phyloP scores from a whole-genome alignment of 208 protist genomes.

The Strigomonas oncopelti region DNA sequence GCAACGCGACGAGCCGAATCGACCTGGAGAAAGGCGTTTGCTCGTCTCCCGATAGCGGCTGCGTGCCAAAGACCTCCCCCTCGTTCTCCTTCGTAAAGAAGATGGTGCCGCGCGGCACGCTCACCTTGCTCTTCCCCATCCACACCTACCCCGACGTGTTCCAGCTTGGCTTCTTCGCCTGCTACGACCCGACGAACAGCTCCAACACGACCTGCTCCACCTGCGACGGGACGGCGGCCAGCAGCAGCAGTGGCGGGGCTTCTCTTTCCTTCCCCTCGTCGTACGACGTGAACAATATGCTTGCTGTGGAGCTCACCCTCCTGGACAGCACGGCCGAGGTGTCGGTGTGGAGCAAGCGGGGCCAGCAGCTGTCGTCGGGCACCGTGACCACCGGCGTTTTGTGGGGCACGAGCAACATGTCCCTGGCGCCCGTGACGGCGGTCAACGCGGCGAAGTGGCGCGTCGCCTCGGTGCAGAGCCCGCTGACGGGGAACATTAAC shows the following conservation, averaged over 20 bases:
- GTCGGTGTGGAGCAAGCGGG: conserved; percentile 12
- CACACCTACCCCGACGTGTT: conserved; percentile 28
- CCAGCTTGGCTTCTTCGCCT: conserved; percentile 15
- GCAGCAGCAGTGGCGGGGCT: conserved; percentile 12
- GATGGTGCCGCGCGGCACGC: conserved; percentile 14
- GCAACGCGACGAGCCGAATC: not conserved
- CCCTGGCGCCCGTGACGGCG: not conserved
- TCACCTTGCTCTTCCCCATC: conserved; percentile 8
- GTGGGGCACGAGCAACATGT: not conserved
- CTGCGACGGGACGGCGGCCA: conserved; percentile 3
- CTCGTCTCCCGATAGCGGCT: conserved; percentile 3
- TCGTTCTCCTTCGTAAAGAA: conserved; percentile 9
- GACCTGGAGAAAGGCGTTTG: not conserved
- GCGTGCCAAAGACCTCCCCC: not conserved
- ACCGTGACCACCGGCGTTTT: not conserved
- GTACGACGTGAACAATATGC: conserved; percentile 6
- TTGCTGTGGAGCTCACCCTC: not conserved
- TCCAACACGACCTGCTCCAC: not conserved
- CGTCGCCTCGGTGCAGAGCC: conserved; percentile 5
- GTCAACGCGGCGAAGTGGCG: conserved; percentile 12
- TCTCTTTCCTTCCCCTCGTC: not conserved
- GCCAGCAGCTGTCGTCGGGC: not conserved
- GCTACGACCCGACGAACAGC: not conserved
- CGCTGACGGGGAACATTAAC: conserved; percentile 10
- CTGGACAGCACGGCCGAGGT: conserved; percentile 13